A percentile compares a stretch with the other conserved stretches of the same genome.
Conservation (phyloP, 139 green algal species). For the Monoraphidium neglectum region DNA sequence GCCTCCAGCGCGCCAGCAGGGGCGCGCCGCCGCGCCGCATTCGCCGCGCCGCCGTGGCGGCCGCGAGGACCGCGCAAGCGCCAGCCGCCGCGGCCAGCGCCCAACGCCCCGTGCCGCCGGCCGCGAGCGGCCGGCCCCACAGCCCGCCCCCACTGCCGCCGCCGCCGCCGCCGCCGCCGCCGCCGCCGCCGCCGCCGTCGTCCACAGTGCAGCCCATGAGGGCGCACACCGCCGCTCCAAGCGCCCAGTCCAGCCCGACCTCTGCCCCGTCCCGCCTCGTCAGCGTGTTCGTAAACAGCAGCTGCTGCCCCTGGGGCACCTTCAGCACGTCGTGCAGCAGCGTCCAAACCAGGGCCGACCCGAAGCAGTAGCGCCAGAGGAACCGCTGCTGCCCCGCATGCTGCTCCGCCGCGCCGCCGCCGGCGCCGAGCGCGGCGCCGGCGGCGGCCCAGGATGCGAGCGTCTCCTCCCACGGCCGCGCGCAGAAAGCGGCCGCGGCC, state of each 20-base stretch:
- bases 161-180: no score
- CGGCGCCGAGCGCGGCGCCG: background rate
- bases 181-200: no score
- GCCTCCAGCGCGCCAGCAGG: no score
- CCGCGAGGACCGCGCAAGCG: no score
- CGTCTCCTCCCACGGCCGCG: slow-evolving; percentile 30
- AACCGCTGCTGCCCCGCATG: slow-evolving; percentile 20
- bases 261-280: background rate
- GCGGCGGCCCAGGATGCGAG: background rate
- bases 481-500: slow-evolving; percentile 37
- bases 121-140: no score
- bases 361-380: slow-evolving; percentile 62
- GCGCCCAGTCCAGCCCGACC: slow-evolving; percentile 28
- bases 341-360: slow-evolving; percentile 44
- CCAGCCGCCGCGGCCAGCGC: no score
- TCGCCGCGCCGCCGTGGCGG: no score
- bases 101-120: no score
- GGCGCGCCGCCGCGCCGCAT: no score
- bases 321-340: slow-evolving; percentile 50
- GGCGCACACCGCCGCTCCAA: slow-evolving; percentile 19
- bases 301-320: slow-evolving; percentile 32
- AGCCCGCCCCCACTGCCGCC: no score
- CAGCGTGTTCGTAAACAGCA: slow-evolving; percentile 53
- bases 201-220: no score
- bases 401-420: no score